A percentile compares a stretch with the other conserved stretches of the same genome.
phyloP scores from a whole-genome alignment of 768 basidiomycete genomes.

The Rhizopogon sp. region DNA sequence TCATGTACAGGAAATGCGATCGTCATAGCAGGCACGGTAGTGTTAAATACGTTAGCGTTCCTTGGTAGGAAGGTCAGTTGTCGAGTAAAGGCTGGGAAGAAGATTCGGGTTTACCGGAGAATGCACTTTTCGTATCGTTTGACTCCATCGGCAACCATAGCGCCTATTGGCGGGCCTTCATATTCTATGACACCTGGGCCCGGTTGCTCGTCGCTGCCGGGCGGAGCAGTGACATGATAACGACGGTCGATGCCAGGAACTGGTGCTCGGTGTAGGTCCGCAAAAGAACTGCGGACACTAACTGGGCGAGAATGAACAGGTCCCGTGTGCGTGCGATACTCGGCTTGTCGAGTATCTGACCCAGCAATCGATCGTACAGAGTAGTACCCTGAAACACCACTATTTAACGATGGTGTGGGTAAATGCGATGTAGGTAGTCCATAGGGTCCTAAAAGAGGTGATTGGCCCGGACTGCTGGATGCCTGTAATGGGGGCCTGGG shows the following conservation, averaged over 20 bases:
- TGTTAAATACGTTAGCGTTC: neutral
- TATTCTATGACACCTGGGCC: neutral
- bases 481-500: neutral
- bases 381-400: neutral
- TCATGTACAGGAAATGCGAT: neutral
- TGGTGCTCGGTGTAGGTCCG: neutral
- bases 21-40: neutral
- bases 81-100: neutral
- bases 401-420: neutral
- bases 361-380: neutral
- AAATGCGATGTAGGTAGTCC: neutral
- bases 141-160: conserved; percentile 11
- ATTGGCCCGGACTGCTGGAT: neutral
- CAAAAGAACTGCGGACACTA: neutral
- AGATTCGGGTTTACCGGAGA: neutral
- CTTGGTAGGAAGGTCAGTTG: neutral
- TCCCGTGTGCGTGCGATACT: neutral
- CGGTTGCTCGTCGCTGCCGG: conserved; percentile 1
- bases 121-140: conserved; percentile 10
- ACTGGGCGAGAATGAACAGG: neutral
- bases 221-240: neutral
- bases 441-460: neutral
- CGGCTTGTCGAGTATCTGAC: neutral
- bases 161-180: conserved; percentile 8
- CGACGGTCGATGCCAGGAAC: too few species aligned